Percentiles rank a stretch among this genome's conserved stretches.
phyloP scores from a whole-genome alignment of 176 grass and related monocot species.

The bread wheat (Triticum aestivum) region IWGSC_CS_RefSeq_v2.1 NC_057807.1:597276608-597277107 shows the following conservation, averaged over 20 bases:
- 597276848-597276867: not conserved
- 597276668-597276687: no score
- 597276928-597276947: slow-evolving; percentile 37
- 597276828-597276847: not conserved
- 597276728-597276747: not conserved
- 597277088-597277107: slow-evolving; percentile 41
- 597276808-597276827: not conserved
- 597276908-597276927: not conserved
- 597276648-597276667: no score
- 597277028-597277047: slow-evolving; percentile 27
- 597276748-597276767: not conserved
- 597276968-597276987: slow-evolving; percentile 17
- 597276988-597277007: slow-evolving; percentile 28
- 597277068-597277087: slow-evolving; percentile 23
- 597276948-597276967: slow-evolving; percentile 78
- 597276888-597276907: not conserved
- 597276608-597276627: no score
- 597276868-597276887: not conserved
- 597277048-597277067: slow-evolving; percentile 5
- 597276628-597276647: no score
- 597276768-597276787: not conserved
- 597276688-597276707: no score
- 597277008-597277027: slow-evolving; percentile 40
- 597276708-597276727: no score
- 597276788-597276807: not conserved